Conservation (phyloP, 2,329 filamentous ascomycete species). For the Fusarium chaquense region DNA sequence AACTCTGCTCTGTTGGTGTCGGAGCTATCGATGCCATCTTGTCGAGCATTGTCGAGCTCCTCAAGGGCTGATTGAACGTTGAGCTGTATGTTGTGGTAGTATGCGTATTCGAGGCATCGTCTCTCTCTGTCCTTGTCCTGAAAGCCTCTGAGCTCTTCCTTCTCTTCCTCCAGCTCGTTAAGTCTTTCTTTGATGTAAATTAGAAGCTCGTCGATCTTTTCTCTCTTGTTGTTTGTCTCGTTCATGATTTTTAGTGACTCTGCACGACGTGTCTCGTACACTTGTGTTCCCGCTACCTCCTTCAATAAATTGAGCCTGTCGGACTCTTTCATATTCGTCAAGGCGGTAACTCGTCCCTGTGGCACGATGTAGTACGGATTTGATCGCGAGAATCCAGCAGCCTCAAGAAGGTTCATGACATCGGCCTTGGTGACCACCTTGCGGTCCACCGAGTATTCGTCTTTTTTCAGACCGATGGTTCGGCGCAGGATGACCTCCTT, state of each 20-base stretch:
- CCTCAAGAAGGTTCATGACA: slow-evolving; percentile 94
- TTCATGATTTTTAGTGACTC: slow-evolving; percentile 97
- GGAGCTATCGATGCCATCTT: slow-evolving; percentile 84
- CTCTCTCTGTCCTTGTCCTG: slow-evolving; percentile 95
- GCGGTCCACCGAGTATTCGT: slow-evolving; percentile 97
- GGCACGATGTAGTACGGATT: slow-evolving; percentile 99
- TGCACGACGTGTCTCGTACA: slow-evolving; percentile 91
- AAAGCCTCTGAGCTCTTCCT: slow-evolving; percentile 92
- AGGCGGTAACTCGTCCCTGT: slow-evolving; percentile 91
- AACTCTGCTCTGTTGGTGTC: slow-evolving; percentile 84
- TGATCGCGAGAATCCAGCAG: slow-evolving; percentile 94
- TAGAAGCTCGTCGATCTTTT: slow-evolving; percentile 93
- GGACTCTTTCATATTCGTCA: slow-evolving; percentile 99
- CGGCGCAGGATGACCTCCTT: slow-evolving; percentile 91
- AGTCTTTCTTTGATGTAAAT: slow-evolving; percentile 92
- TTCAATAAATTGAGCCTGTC: slow-evolving; percentile 91
- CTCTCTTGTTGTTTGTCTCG: slow-evolving; percentile 93
- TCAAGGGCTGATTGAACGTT: slow-evolving; percentile 82
- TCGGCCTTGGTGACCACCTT: slow-evolving; percentile 96
- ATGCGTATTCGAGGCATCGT: slow-evolving; percentile 92
- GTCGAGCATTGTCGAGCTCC: slow-evolving; percentile 82
- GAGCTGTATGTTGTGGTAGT: slow-evolving; percentile 89
- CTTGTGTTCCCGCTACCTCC: slow-evolving; percentile 97
- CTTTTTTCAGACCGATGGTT: slow-evolving; percentile 97
- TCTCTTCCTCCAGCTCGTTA: slow-evolving; percentile 92